Conservation (phyloP, 495 filamentous ascomycete genomes). For the Baudoinia panamericana region DNA sequence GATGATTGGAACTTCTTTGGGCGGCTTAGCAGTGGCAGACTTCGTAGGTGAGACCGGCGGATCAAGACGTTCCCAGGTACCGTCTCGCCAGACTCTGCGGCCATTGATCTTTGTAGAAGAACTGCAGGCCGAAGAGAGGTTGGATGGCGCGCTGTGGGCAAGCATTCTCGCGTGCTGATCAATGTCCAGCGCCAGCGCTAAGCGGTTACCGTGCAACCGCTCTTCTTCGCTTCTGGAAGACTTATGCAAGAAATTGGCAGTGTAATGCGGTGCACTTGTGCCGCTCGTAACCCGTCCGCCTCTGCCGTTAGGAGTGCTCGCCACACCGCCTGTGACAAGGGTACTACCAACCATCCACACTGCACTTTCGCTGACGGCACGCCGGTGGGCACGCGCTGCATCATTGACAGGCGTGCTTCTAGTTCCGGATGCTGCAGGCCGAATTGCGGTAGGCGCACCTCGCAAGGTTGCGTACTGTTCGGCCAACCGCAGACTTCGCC, state of each 20-base stretch:
- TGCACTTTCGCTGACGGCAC: conserved; percentile 49
- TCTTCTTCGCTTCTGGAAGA: conserved; percentile 7
- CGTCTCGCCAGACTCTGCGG: conserved; percentile 27
- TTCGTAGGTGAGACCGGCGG: conserved; percentile 14
- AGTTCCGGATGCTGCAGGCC: neutral
- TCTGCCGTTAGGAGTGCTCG: conserved; percentile 35
- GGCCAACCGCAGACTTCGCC: conserved; percentile 7
- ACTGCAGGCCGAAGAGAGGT: neutral
- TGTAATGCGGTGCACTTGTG: conserved; percentile 62
- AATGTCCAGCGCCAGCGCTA: conserved; percentile 75
- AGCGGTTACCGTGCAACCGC: conserved; percentile 48
- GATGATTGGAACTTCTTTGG: conserved; percentile 17
- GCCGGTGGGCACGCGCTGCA: neutral
- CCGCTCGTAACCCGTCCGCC: conserved; percentile 52
- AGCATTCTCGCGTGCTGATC: conserved; percentile 48
- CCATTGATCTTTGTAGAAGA: conserved; percentile 16
- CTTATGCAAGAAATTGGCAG: conserved; percentile 47
- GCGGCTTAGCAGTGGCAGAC: neutral
- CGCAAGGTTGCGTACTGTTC: conserved; percentile 16
- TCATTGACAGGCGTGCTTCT: neutral
- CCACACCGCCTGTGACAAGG: conserved; percentile 15
- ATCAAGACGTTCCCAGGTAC: conserved; percentile 40
- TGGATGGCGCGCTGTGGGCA: conserved; percentile 6
- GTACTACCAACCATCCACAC: conserved; percentile 73
- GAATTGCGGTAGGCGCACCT: conserved; percentile 1